Base-by-base conservation (phyloP, 2,329 filamentous ascomycete genomes). In the Cordyceps militaris region DNA sequence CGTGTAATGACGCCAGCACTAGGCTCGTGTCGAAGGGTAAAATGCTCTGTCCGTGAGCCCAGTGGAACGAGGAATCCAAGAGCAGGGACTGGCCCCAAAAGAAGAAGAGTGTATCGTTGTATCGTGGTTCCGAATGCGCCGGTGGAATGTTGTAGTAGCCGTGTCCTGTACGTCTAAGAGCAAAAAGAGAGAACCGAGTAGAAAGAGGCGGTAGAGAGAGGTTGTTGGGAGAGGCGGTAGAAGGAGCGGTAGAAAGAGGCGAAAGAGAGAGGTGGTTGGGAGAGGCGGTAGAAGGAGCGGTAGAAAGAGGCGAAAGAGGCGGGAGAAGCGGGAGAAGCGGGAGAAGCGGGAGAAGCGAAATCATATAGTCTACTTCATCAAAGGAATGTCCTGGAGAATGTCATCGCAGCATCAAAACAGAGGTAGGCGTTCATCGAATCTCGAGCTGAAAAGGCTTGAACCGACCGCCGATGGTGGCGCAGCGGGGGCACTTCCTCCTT, bases 401-500 rank as follows among this genome's bases (percentile, higher is more conserved):
- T 52, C 47, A 26, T 24, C 14, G 47, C 4, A 40, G 43, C 48
- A 42, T 58, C 44, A 58, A 23, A 47, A 23, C 52, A 28, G 14
- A 28, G 16, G 54, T 24, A 19, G 59, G 44, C 53, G 49, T 40
- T 84, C 75, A 90, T 77, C 87, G 79, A 61, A 94, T 87, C 67
- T 93, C 89, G 68, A 94, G 78, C 73, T 92, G 88, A 72, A 94
- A 92, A 43, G 88, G 88, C 73, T 93, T 93, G 74, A 91, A 93
- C 61, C 85, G 83, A 55, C 87, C 87, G 56, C 89, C 89, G 61
- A 92, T 86, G 40, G 86, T 89, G 57, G 86, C 86, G 69, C 89
- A 94, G 63, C 86, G 81, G 59, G 89, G 89, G 74, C 89, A 94
- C 69, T 88, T 89, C 66, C 87, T 82, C 61, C 87, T 76, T 13